Base-by-base conservation (phyloP, 1,284 basidiomycete genomes). In the Sporisorium scitamineum region DNA sequence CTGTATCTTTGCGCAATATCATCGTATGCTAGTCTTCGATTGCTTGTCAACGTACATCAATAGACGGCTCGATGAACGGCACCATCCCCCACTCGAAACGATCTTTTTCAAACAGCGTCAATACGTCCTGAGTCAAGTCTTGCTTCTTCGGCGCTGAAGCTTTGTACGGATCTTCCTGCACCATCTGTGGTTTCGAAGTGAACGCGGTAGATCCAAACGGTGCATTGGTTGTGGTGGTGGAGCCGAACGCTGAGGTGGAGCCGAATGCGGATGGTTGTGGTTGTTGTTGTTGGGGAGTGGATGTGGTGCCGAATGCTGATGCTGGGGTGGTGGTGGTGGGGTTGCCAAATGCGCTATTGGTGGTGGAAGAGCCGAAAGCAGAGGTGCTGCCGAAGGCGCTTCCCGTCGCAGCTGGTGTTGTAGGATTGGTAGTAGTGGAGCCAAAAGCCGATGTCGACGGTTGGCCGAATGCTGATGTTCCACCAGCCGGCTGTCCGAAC, bases 11-110 rank as follows among this genome's bases (percentile, higher is more conserved):
- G n/a, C n/a, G n/a, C n/a, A n/a, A n/a, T n/a, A n/a, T n/a, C n/a
- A n/a, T n/a, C n/a, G n/a, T n/a, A n/a, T n/a, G n/a, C n/a, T n/a
- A n/a, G n/a, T n/a, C n/a, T n/a, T n/a, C n/a, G 2, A 18, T 18
- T 20, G 13, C 31, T 13, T 10, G 16, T 48, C 55, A 76, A 20
- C 74, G 74, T 7, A 77, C 75, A 42, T 73, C 70, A 18, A 77
- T 54, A 20, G 75, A 70, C 7, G 75, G 75, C 18, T 73, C 75
- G 14, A 77, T 55, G 8, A 67, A 54, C 10, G 75, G 75, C 20
- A 73, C 44, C 16, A 20, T n/a, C 0, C 70, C 75, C 75, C 75
- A 77, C 16, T 53, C 60, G 44, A 77, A 77, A 0, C 10, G 4
- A 3, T 73, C 61, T 4, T 32, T 45, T 32, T 67, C 54, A 27